Base-by-base conservation (phyloP, 768 basidiomycete species). In the Leccinum ochraceum region DNA sequence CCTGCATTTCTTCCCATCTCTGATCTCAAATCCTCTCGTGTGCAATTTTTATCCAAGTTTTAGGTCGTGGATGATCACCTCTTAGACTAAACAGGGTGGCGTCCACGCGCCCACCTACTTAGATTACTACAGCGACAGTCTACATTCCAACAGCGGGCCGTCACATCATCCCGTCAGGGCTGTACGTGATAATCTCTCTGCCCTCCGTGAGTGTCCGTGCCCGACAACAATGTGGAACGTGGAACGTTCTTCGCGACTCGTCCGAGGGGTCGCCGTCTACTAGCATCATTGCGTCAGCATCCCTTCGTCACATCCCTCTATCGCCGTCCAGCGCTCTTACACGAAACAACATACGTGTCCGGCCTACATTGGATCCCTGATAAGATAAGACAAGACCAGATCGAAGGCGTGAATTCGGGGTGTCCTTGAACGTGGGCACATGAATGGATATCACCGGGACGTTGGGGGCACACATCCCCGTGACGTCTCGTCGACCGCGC, bases 311-410 rank as follows among this genome's bases (percentile, higher is more conserved):
- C 14, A 30, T 53, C 70, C 49, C 63, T 60, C 57, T 72, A 72
- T 65, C 63, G 13, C 68, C 68, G 58, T 28, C 24, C 44, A 6
- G 26, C 26, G 39, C 46, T 36, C 57, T 52, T 22, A 52, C 58
- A 60, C 59, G 64, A 63, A 62, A 62, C 56, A 37, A 4, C 58
- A 58, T 70, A 71, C 70, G 70, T 71, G 70, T 68, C 60, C 53
- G 1, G 24, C 17, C 39, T 22, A 52, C 48, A 68, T 64, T 72
- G 66, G 71, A n/a, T 42, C 34, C 36, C 30, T 37, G 70, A 71
- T 71, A 72, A 71, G 70, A 71, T 72, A 72, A 71, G 66, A 68
- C 71, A 64, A 63, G 30, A 7, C 11, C 17, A 1, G 32, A 34
- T 34, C 32, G 32, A 34, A 34, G 34, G 11, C 34, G 34, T 13